These are phyloP conservation scores for Ophiostoma tasmaniense DNA, from an alignment of 2,329 filamentous ascomycete genomes.

Conservation along the genomic window DNA sequence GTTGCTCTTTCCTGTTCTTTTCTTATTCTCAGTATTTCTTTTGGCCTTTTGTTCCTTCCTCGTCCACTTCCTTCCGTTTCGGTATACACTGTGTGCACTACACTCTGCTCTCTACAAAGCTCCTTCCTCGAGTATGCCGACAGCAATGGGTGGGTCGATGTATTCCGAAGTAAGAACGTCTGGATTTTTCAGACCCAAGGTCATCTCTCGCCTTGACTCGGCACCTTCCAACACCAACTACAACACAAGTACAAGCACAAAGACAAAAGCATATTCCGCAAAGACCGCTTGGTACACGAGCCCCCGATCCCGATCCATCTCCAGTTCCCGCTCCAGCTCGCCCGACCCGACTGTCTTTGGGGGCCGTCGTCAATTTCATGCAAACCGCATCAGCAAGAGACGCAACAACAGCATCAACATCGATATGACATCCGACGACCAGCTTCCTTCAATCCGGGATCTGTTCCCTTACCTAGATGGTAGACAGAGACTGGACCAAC, in stretches of 20 bases:
- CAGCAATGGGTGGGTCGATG: background rate
- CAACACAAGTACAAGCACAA: background rate
- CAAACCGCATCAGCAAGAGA: background rate
- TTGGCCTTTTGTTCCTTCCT: background rate
- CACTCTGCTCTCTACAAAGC: background rate
- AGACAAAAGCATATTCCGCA: too few species aligned
- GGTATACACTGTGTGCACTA: too few species aligned
- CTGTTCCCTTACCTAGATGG: background rate
- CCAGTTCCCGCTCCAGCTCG: background rate
- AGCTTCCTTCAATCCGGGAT: background rate
- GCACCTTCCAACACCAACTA: background rate
- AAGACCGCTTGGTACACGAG: background rate
- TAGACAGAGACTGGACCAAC: background rate
- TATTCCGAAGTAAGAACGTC: background rate
- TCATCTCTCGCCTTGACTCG: background rate
- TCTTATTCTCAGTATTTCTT: background rate
- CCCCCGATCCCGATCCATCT: background rate
- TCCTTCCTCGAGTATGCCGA: background rate
- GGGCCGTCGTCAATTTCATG: background rate
- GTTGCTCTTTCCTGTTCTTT: background rate
- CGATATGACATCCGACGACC: background rate
- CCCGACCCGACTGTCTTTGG: background rate
- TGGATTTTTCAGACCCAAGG: background rate
- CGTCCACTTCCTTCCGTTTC: background rate
- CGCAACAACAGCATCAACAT: background rate